Base-by-base conservation (phyloP, 371 early-diverging fungal genomes). In the Lichtheimia ramosa region DNA sequence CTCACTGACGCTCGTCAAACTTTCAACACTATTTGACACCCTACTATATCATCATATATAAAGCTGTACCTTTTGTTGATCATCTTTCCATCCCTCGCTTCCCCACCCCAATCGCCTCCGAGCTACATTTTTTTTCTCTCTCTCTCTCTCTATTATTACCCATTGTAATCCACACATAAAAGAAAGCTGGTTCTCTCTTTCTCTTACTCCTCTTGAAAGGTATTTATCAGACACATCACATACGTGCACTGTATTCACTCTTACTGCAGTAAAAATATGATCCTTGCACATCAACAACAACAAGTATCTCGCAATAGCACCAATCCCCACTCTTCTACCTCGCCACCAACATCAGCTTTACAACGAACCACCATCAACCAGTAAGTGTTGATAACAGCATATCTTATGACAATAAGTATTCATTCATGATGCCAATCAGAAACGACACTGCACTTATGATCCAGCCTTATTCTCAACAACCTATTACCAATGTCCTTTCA, bases 201-300 rank as follows among this genome's bases (percentile, higher is more conserved):
- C 46, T 46, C 46, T n/a, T 46, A n/a, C 16, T 6, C 46, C 46
- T 6, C 21, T 46, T 16, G 21, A 46, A 46, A 46, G 18, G n/a
- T 46, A 46, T 21, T 46, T 46, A 46, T 46, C 21, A 46, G n/a
- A 16, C 16, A 16, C 16, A n/a, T 16, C 21, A 5, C 12, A 1
- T 43, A 43, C 13, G 21, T 46, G 10, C 46, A 18, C n/a, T 21
- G 46, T 46, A 21, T 46, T 10, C 10, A 34, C 34, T 1, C 10
- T n/a, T 10, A 21, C 46, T 2, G 3, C 16, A 46, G 46, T 21
- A 46, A 18, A 16, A 46, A 46, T 16, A 46, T 46, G 46, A 46
- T 46, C 46, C 46, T 46, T n/a, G 46, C 46, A 46, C 46, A 46
- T 16, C 46, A 46, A 46, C 46, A 46, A 46, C 46, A 46, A 46